Percentiles rank a stretch among this genome's conserved stretches.
Evolutionary conservation across 805 yeast genomes (phyloP).

Genomic region (Metschnikowia dekortorum): DNA sequence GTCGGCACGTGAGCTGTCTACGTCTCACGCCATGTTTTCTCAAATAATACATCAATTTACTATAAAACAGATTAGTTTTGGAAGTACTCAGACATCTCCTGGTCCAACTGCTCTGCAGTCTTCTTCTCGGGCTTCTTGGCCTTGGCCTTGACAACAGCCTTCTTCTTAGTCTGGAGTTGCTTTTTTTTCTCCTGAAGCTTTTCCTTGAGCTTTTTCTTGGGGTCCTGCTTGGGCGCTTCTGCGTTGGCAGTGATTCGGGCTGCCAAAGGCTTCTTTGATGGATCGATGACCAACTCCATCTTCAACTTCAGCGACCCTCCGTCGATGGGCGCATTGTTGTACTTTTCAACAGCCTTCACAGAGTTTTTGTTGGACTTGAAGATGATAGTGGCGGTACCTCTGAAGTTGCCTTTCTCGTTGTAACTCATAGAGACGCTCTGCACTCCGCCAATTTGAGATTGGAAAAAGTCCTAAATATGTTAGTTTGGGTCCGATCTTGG

Average conservation of each 20-base stretch:
- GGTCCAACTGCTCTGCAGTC: conserved; percentile 90
- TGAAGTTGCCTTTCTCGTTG: conserved; percentile 84
- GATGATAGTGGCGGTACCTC: conserved; percentile 85
- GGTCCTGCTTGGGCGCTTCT: conserved; percentile 21
- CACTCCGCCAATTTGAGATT: conserved; percentile 83
- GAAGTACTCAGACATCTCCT: conserved; percentile 96
- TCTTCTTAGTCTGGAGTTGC: conserved; percentile 31
- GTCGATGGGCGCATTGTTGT: conserved; percentile 92
- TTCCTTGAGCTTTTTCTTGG: conserved; percentile 24
- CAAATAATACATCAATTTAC: not conserved
- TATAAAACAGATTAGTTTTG: conserved; percentile 27
- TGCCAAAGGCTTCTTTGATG: conserved; percentile 68
- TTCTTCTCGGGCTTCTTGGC: conserved; percentile 49
- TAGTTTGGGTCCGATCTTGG: conserved; percentile 17
- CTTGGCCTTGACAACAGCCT: conserved; percentile 27
- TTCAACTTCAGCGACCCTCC: conserved; percentile 74
- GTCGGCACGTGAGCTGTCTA: not conserved
- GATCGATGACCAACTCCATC: conserved; percentile 81
- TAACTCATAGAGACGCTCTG: conserved; percentile 65
- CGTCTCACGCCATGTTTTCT: not conserved
- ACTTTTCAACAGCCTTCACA: conserved; percentile 70
- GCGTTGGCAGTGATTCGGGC: conserved; percentile 62
- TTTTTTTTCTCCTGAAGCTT: conserved; percentile 20
- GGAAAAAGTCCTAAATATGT: conserved; percentile 74
- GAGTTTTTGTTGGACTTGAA: conserved; percentile 72